Percentiles rank a stretch among this genome's conserved stretches.
phyloP scores from a whole-genome alignment of 495 filamentous ascomycete genomes.

The Podospora pseudoanserina region DNA sequence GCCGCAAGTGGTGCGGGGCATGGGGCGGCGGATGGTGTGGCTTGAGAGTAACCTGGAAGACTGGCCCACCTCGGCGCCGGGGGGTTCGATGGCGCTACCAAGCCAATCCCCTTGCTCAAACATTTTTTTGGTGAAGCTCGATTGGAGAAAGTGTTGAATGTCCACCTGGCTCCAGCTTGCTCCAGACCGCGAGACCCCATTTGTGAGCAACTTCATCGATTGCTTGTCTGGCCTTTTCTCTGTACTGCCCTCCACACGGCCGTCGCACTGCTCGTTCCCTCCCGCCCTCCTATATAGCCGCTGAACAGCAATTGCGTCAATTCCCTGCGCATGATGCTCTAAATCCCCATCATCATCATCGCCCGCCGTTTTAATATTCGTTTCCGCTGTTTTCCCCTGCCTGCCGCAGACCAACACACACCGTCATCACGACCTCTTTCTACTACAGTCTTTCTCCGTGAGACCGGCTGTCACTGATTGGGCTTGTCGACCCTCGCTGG shows the following conservation, averaged over 20 bases:
- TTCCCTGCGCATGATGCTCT: constrained; percentile 9
- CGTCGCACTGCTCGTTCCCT: neutral
- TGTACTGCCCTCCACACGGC: constrained; percentile 6
- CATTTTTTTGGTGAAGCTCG: constrained; percentile 23
- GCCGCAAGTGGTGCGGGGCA: constrained; percentile 1
- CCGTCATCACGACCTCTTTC: neutral
- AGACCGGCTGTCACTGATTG: neutral
- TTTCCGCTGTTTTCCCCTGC: constrained; percentile 2
- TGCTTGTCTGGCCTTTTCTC: constrained; percentile 20
- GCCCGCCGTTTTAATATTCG: neutral
- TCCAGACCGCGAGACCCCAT: constrained; percentile 10
- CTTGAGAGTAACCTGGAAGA: neutral
- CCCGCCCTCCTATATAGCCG: constrained; percentile 1
- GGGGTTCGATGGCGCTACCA: neutral
- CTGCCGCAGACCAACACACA: neutral
- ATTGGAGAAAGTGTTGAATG: constrained; percentile 12
- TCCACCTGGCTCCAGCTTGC: constrained; percentile 19
- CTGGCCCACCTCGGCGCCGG: neutral
- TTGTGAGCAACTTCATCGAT: constrained; percentile 13
- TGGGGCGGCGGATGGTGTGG: neutral
- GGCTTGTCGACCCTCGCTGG: neutral
- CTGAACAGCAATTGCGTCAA: constrained; percentile 7
- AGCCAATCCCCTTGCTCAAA: constrained; percentile 5
- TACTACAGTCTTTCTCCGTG: neutral
- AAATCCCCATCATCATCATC: neutral